Evolutionary conservation across 2,329 filamentous ascomycete species (phyloP).

Genomic region (Zasmidium angulare): DNA sequence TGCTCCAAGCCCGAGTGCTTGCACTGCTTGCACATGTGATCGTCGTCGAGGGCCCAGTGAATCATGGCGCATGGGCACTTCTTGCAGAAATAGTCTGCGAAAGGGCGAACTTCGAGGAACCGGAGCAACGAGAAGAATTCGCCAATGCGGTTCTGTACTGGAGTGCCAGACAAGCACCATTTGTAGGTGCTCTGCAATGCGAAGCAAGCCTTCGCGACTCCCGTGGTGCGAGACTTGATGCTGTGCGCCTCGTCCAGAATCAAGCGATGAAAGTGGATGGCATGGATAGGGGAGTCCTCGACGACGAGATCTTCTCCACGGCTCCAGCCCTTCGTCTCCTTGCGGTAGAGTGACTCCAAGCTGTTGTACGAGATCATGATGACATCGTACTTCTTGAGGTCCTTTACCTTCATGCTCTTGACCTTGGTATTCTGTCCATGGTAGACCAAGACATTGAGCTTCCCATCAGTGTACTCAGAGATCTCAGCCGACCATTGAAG

Average conservation of each 20-base stretch:
- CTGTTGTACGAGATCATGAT: slow-evolving; percentile 96
- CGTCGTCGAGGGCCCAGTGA: slow-evolving; percentile 77
- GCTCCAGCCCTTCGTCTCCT: slow-evolving; percentile 86
- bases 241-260: slow-evolving; percentile 95
- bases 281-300: slow-evolving; percentile 73
- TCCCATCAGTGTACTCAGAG: slow-evolving; percentile 73
- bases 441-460: slow-evolving; percentile 84
- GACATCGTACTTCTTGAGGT: slow-evolving; percentile 79
- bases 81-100: slow-evolving; percentile 93
- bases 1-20: slow-evolving; percentile 64
- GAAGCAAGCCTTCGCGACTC: slow-evolving; percentile 93
- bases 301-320: slow-evolving; percentile 79
- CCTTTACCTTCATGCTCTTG: slow-evolving; percentile 71
- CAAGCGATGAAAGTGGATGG: slow-evolving; percentile 82
- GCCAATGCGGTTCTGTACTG: slow-evolving; percentile 66
- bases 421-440: slow-evolving; percentile 83
- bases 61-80: slow-evolving; percentile 75
- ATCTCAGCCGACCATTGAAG: slow-evolving; percentile 50
- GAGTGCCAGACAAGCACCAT: slow-evolving; percentile 94
- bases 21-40: slow-evolving; percentile 71
- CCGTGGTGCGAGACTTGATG: slow-evolving; percentile 86
- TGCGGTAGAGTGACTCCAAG: slow-evolving; percentile 87
- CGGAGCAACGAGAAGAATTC: slow-evolving; percentile 61
- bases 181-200: slow-evolving; percentile 84
- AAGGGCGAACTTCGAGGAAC: slow-evolving; percentile 84